Evolutionary conservation across 495 filamentous ascomycete species (phyloP).

Genomic region (Penicillium crystallinum): DNA sequence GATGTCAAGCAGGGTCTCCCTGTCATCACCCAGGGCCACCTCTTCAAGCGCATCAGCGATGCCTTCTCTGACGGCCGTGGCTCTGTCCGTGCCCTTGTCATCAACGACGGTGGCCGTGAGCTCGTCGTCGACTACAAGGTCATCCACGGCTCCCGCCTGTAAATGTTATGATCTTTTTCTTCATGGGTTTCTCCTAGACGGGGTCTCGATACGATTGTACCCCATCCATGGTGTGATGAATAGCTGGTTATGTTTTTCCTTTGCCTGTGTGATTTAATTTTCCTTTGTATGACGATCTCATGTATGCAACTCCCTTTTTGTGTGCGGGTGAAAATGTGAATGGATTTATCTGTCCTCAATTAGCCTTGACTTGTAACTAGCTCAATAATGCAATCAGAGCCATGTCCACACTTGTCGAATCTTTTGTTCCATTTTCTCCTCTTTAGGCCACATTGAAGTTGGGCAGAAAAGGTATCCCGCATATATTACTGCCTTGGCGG

Average conservation of each 20-base stretch:
- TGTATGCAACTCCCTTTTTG: conserved; percentile 12
- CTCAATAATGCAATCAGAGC: not conserved
- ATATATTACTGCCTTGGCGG: not conserved
- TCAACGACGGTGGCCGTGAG: conserved; percentile 90
- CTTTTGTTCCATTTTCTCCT: not conserved
- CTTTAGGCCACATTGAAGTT: not conserved
- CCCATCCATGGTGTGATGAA: conserved; percentile 9
- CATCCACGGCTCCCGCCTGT: conserved; percentile 73
- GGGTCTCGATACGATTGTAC: conserved; percentile 4
- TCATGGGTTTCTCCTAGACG: not conserved
- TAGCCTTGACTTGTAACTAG: not conserved
- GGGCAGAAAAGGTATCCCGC: not conserved
- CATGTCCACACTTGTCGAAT: not conserved
- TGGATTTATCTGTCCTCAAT: conserved; percentile 8
- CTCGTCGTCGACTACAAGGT: conserved; percentile 99
- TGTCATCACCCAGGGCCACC: conserved; percentile 86
- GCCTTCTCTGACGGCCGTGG: conserved; percentile 90
- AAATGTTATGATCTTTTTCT: conserved; percentile 27
- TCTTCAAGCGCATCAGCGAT: conserved; percentile 75
- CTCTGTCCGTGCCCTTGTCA: conserved; percentile 88
- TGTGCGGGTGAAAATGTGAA: conserved; percentile 15
- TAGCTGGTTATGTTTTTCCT: conserved; percentile 1
- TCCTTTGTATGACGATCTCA: conserved; percentile 27
- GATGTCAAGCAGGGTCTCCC: conserved; percentile 96
- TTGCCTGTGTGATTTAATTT: conserved; percentile 12